A percentile compares a stretch with the other conserved stretches of the same genome.
Evolutionary conservation across 2,329 filamentous ascomycete species (phyloP).

Genomic region (Calonectria montana): DNA sequence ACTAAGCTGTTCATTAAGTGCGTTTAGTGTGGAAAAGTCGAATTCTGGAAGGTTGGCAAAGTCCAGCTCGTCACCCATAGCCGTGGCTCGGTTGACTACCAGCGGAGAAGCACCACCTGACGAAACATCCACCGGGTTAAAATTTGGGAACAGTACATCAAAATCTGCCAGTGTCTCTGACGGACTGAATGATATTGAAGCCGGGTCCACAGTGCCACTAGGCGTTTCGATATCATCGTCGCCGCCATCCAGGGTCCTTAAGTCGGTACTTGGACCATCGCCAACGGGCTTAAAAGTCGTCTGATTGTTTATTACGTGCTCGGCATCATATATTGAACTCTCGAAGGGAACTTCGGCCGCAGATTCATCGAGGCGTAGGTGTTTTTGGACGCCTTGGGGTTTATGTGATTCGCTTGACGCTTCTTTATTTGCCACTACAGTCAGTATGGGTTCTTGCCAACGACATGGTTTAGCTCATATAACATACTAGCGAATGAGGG

Average conservation of each 20-base stretch:
- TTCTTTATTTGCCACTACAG: not conserved
- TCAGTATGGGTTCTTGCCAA: not conserved
- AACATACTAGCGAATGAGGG: not conserved
- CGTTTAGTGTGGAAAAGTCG: not conserved
- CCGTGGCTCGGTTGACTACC: not conserved
- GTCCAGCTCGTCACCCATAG: not conserved
- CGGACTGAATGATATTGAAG: not conserved
- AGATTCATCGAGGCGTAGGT: not conserved
- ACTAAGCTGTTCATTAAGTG: not conserved
- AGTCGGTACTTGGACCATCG: not conserved
- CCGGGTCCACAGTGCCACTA: no score
- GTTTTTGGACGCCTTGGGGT: not conserved
- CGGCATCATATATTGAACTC: not conserved
- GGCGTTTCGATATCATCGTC: not conserved
- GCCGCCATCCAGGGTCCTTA: not conserved
- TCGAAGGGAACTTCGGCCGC: no score
- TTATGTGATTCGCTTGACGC: not conserved
- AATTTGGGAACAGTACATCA: conserved; percentile 10
- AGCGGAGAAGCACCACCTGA: not conserved
- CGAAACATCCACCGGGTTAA: not conserved
- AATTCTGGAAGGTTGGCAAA: not conserved
- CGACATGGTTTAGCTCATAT: no score
- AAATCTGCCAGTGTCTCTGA: conserved; percentile 7
- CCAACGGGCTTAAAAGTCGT: not conserved
- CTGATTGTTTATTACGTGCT: not conserved